Base-by-base conservation (phyloP, 1,284 basidiomycete genomes). In the Anthracocystis setariae region DNA sequence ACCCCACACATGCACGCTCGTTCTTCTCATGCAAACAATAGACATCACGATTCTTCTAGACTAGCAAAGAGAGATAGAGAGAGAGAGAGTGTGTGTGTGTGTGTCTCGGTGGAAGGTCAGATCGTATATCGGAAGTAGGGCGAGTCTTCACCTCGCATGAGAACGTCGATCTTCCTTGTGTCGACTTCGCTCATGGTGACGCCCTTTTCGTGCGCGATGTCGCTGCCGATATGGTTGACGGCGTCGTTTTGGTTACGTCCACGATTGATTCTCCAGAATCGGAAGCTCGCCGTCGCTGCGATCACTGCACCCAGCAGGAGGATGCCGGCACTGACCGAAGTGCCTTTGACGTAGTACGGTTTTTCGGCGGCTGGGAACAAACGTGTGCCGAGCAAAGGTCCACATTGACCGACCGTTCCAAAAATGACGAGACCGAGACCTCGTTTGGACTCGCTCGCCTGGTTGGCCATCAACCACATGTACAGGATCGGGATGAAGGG, bases 321-420 rank as follows among this genome's bases (percentile, higher is more conserved):
- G n/a, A 78, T 29, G 3, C 44, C 76, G 1, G 65, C 64, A 20
- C 64, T 73, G n/a, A 64, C 63, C 18, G 58, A 60, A 8, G 76
- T 76, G 8, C 76, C 77, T 24, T 63, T 67, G 39, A 61, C 58
- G 45, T 79, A 79, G 51, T 74, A 74, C 20, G 77, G 77, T 29
- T 33, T 38, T 37, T 78, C 74, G 0, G 24, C 38, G 10, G 59
- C 65, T 8, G 77, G 77, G 45, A 76, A 79, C 5, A 79, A 60
- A 29, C 65, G 52, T n/a, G 74, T 78, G 32, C 77, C 77, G 4
- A 79, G 44, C 45, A 79, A 35, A 3, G 77, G 74, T 3, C 73
- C 75, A 40, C 68, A 74, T 46, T 82, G 80, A 1, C 79, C 76
- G 25, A 81, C 58, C 0, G 76, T 67, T 10, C 76, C 80, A 24